Evolutionary conservation across 495 filamentous ascomycete genomes (phyloP).

Genomic region (Aspergillus taichungensis): DNA sequence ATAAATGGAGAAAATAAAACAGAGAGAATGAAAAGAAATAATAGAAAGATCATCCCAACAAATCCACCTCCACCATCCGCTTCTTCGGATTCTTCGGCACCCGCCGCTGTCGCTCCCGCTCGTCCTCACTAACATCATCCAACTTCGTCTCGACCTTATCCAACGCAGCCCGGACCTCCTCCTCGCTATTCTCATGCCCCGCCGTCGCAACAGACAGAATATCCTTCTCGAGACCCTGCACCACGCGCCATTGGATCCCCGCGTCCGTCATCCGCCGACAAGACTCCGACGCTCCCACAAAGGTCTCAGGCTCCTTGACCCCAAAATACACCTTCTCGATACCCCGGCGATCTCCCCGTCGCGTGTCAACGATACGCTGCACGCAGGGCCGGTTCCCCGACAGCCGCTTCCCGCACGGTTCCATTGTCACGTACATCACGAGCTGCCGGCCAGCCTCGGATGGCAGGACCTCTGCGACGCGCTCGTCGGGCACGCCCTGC

Average conservation of each 20-base stretch:
- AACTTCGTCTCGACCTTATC: constrained; percentile 21
- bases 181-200: constrained; percentile 53
- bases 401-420: constrained; percentile 76
- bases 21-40: too few species aligned
- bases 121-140: constrained; percentile 29
- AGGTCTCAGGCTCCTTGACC: constrained; percentile 79
- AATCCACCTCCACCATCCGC: constrained; percentile 34
- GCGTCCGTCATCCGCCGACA: constrained; percentile 58
- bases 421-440: constrained; percentile 85
- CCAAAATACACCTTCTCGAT: constrained; percentile 82
- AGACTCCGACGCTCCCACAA: constrained; percentile 74
- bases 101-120: constrained; percentile 24
- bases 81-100: constrained; percentile 39
- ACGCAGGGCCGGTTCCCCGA: constrained; percentile 79
- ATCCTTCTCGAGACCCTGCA: constrained; percentile 70
- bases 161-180: constrained; percentile 26
- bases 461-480: constrained; percentile 48
- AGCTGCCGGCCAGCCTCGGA: constrained; percentile 30
- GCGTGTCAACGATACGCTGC: constrained; percentile 62
- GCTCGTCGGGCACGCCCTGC: constrained; percentile 44
- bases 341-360: constrained; percentile 28
- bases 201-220: constrained; percentile 74
- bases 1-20: too few species aligned
- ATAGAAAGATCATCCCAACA: neutral
- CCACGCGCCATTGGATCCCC: constrained; percentile 63